Base-by-base conservation (phyloP, 805 yeast species). In the Saccharomycopsis capsularis region DNA sequence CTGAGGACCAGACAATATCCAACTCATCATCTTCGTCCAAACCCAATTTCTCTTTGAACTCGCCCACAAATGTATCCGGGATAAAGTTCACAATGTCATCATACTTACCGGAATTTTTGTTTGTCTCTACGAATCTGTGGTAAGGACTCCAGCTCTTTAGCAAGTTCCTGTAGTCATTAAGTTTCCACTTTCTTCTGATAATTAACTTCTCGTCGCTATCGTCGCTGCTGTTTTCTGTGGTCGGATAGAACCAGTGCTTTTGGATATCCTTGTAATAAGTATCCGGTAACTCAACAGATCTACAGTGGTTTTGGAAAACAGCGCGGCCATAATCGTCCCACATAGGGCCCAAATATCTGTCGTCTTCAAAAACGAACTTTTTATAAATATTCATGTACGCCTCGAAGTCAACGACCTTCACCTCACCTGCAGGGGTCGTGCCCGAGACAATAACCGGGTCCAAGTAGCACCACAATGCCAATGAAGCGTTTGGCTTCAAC, bases 241-340 rank as follows among this genome's bases (percentile, higher is more conserved):
- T 22, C 4, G 44, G 64, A 50, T 57, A 57, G 47, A 66, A 57
- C 44, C 65, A 64, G 34, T 55, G 61, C 9, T 64, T 62, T 40
- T 60, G 55, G 9, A 70, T 59, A 50, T 79, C 73, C 1, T 59
- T 55, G 60, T 71, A 85, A 13, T 58, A 50, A 1, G 63, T 68
- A 0, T 47, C 25, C 2, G 82, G 79, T 3, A 74, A 56, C 32
- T 67, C 60, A 3, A 80, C 68, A 9, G 68, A 74, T 15, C 54
- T 58, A 53, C 75, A 70, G 50, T 71, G 59, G 5, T 66, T 54
- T 45, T 81, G 67, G 29, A 90, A 63, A 13, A 74, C 65, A 4
- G 59, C 47, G 42, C 95, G 68, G 0, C 96, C 97, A 0, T 95
- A 93, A 56, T 82, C 84, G 57, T 86, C 85, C 97, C 97, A 90